Conservation (phyloP, 2,329 filamentous ascomycete genomes). For the Claviceps sorghi region DNA sequence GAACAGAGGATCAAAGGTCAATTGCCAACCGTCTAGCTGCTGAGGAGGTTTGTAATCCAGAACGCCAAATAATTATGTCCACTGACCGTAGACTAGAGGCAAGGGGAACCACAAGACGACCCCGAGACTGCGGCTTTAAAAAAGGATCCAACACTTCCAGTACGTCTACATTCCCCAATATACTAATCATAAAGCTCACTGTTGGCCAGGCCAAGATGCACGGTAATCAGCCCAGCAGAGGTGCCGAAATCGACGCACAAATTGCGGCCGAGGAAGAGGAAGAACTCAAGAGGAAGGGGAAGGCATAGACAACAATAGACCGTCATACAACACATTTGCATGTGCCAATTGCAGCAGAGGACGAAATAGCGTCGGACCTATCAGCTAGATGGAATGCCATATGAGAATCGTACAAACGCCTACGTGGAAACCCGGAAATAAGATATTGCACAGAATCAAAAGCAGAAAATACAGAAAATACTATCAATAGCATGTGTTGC, state of each 20-base stretch:
- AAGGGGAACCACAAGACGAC: conserved; percentile 31
- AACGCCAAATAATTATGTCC: background rate
- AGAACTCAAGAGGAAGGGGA: conserved; percentile 43
- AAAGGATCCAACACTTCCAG: conserved; percentile 46
- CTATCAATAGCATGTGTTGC: too few relatives aligned
- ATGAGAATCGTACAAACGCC: too few relatives aligned
- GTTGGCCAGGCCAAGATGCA: conserved; percentile 43
- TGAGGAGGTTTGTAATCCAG: conserved; percentile 33
- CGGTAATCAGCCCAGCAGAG: conserved; percentile 58
- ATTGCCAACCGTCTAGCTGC: conserved; percentile 58
- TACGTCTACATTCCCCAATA: conserved; percentile 17
- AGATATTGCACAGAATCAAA: too few relatives aligned
- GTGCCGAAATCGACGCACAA: conserved; percentile 58
- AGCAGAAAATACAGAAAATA: too few relatives aligned
- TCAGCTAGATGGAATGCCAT: too few relatives aligned
- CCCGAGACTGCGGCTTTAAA: conserved; percentile 28
- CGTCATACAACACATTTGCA: background rate
- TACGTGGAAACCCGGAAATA: too few relatives aligned
- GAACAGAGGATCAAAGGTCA: conserved; percentile 50
- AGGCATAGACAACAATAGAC: conserved; percentile 8
- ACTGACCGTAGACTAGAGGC: conserved; percentile 14
- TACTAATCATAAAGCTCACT: background rate
- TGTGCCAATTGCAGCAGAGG: too few relatives aligned
- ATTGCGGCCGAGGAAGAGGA: conserved; percentile 54
- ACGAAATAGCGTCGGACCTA: too few relatives aligned